A percentile compares a stretch with the other conserved stretches of the same genome.
Conservation (phyloP, 176 grass and related monocot species). For the Cenchrus purpureus region DNA sequence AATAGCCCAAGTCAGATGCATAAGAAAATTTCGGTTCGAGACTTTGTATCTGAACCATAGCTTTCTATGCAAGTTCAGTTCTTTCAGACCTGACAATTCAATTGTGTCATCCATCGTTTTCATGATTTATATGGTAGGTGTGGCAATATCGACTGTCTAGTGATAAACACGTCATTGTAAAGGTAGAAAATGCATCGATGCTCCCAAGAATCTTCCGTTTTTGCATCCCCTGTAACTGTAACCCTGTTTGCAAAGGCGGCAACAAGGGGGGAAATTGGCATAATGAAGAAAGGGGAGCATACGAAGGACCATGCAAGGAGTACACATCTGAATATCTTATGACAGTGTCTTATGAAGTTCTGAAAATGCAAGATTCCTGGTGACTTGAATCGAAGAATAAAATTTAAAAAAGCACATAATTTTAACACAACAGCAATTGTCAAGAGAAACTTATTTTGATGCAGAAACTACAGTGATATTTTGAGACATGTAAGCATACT, state of each 20-base stretch:
- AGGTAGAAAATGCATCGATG: neutral
- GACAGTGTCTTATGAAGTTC: neutral
- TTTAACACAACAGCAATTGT: neutral
- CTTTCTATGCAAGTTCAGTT: neutral
- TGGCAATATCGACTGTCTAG: slow-evolving; percentile 31
- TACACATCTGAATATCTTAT: neutral
- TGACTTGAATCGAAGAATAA: neutral
- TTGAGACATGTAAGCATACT: neutral
- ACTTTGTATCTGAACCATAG: no score
- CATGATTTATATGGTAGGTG: neutral
- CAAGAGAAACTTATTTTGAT: neutral
- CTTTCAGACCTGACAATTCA: neutral
- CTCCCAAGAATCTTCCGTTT: neutral
- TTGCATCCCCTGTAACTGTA: no score
- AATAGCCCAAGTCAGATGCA: neutral
- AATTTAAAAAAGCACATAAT: neutral
- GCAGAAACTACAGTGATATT: neutral
- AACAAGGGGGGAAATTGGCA: neutral
- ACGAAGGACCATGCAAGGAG: neutral
- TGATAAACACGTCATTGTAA: slow-evolving; percentile 29
- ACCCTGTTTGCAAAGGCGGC: no score
- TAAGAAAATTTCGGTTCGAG: neutral
- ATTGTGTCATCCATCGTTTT: neutral
- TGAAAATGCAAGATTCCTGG: neutral
- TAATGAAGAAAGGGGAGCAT: neutral